Base-by-base conservation (phyloP, 805 yeast species). In the Wickerhamomyces xylosicus region DNA sequence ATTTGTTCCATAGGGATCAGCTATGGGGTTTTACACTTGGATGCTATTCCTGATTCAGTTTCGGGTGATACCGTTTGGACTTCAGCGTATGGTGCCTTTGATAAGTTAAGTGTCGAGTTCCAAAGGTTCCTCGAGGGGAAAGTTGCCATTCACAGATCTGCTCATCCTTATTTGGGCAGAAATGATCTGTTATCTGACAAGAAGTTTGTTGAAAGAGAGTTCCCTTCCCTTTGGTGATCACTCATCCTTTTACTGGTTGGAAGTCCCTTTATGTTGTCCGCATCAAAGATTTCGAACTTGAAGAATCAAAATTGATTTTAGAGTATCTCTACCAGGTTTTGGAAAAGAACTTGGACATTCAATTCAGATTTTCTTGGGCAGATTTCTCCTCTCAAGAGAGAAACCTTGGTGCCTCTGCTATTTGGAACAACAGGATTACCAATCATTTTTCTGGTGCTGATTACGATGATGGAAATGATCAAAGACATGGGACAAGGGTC, bases 181-280 rank as follows among this genome's bases (percentile, higher is more conserved):
- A 52, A 62, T 32, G 61, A 67, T 35, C 73, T 72, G 10, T 57
- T 71, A 31, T 52, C 54, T 37, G 75, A 74, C 29, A 67, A 68
- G n/a, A 61, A 59, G 40, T 60, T 59, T 39, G 58, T 72, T 41
- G 75, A 67, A 47, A 64, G 75, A 50, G 72, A 63, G 38, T 81
- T 75, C 53, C n/a, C n/a, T n/a, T n/a, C n/a, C 79, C 79, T 2
- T 45, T 76, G 17, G 64, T 76, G 31, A 66, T 78, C 55, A 74
- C 79, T 28, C 75, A 76, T 47, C 81, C 82, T 7, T 76, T 67
- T 14, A 76, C 81, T 33, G 79, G 79, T 20, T 70, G 77, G 78
- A 76, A 75, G 56, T 58, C 74, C 2, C 55, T 74, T 46, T 74
- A 60, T 43, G 74, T 72, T 34, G 57, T 50, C 21, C 61, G 72